Base-by-base conservation (phyloP, 176 grass and related monocot species). In the Poa pratensis region DNA sequence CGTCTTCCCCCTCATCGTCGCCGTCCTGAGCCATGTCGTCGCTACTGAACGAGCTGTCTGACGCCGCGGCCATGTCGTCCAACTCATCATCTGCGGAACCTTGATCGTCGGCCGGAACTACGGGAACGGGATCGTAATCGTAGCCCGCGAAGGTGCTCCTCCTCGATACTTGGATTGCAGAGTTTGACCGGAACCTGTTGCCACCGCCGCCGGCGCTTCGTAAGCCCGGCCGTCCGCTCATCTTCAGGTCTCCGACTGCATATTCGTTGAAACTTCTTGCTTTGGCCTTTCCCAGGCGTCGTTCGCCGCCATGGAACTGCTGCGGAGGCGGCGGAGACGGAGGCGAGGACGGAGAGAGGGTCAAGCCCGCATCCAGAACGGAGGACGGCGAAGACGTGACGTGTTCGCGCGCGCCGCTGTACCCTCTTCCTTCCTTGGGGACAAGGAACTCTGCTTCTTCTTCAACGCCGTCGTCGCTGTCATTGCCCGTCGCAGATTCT, bases 321-420 rank as follows among this genome's bases (percentile, higher is more conserved):
- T 75, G 75, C 48, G 48, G 66, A 3, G 73, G 66, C 0, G 75
- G 89, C 2, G 88, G 88, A 0, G 78, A 61, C 53, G 84, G 75
- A 13, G 84, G 55, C 8, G 83, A 86, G 6, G 22, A 35, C 0
- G 80, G 84, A 9, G 75, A 90, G 49, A 90, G 84, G 7, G 58
- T 80, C 37, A 87, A 28, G 68, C 79, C 84, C 20, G 84, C 84
- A 12, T 90, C 80, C 22, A 90, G 89, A n/a, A 90, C 84, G 2
- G 89, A 90, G 28, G 84, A 80, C 28, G 89, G 89, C 67, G 89
- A 90, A 18, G 84, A 81, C 26, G 79, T 75, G 84, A 39, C 84
- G 18, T 73, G 75, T 17, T 90, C 84, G 1, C 67, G 75, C 73
- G 79, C 75, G 37, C n/a, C 26, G 48, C 43, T 28, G 75, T 84